Evolutionary conservation across 306 rosid genomes (phyloP), one percentile per base, ranked within the genome.

Genomic region (Boehmeria nivea): DNA sequence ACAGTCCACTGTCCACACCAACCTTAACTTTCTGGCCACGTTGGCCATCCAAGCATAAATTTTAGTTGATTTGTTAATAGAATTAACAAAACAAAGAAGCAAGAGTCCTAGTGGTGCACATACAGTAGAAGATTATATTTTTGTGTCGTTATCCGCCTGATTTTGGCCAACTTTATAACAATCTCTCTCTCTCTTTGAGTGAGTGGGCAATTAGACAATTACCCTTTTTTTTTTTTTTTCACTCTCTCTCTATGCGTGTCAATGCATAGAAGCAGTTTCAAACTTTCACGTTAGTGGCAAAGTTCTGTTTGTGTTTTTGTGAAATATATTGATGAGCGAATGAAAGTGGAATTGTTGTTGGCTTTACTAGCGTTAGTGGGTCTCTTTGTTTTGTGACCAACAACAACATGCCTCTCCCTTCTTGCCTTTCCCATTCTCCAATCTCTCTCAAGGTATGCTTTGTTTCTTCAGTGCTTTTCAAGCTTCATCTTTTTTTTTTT

Each of bases 401-500:
- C 5, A 33, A 33, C 36, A 8, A 33, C 63, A 87, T 87, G 98
- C 56, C 76, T 40, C 52, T 80, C 64, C 58, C 83, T 66, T 66
- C 71, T 68, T 74, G 69, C 79, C 22, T 80, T 62, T 54, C 59
- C 65, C 73, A 48, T 55, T 80, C 78, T 63, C 66, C 85, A 26
- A 39, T 76, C 44, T 25, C 81, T 60, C 39, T 70, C 39, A 74
- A 87, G 94, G 98, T 87, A 60, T 57, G 44, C 13, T 17, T 20
- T 38, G 64, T 38, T 51, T 43, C 4, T 22, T 56, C 21, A n/a
- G n/a, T 10, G 12, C 12, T 25, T 18, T n/a, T 24, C 20, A 7
- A 1, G 8, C n/a, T n/a, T n/a, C n/a, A n/a, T n/a, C n/a, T n/a
- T n/a, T n/a, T n/a, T n/a, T n/a, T n/a, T n/a, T n/a, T 46, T 44